Evolutionary conservation across 768 basidiomycete genomes (phyloP), one percentile per base, ranked within the genome.

Genomic region (Mycena floridula): DNA sequence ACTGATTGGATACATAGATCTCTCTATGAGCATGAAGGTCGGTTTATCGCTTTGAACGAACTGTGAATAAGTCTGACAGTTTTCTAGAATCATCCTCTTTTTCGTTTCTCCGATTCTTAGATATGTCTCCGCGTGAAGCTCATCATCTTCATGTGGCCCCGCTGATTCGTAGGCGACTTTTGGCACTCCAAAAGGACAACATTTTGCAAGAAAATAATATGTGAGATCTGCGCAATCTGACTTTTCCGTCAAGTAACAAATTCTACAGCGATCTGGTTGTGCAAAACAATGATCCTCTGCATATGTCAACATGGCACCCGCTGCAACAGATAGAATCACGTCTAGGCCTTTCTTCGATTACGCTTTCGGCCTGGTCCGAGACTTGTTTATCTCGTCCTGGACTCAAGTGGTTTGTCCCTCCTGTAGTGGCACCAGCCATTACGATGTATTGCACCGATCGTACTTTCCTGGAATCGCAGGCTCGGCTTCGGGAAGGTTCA

Each of bases 401-500:
- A 12, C 72, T 93, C 52, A 82, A 81, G 51, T 96, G 92, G 84
- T 89, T 84, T 62, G 70, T 89, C 15, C 89, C 90, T n/a, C 70
- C 82, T 7, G 92, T 70, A 7, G 77, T 91, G 25, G 95, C 95
- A 0, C 95, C 95, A 3, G 77, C 89, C 0, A 85, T 96, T 48
- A 60, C 76, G 22, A 65, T 87, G 48, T 72, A 79, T 50, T 89
- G 85, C 57, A 74, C 77, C 30, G 78, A 90, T 59, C 81, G 91
- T 37, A 76, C 82, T 5, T 96, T 90, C 66, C 56, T 87, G 25
- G 89, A 95, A 57, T 68, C 70, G 28, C 82, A 89, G 63, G 61
- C 71, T 24, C 67, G 70, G 21, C 43, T 80, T 13, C 59, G 77
- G 4, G 84, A 85, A 38, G 85, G 82, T 32, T 82, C 88, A n/a